These are phyloP conservation scores for Taphrina betulina DNA, from an alignment of 1,139 yeast genomes.

Conservation along the genomic window DNA sequence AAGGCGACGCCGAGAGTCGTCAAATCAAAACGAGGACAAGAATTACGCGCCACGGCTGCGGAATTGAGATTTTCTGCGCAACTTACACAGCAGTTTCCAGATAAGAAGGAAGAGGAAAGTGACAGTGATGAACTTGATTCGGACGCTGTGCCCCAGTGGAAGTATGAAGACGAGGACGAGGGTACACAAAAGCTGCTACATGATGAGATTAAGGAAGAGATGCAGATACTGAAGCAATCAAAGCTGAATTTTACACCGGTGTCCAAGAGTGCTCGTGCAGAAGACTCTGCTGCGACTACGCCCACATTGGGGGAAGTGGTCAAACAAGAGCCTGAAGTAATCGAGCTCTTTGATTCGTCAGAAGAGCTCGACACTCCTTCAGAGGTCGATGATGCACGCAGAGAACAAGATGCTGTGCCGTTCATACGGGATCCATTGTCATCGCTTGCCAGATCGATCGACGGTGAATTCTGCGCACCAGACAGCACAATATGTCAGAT, in stretches of 20 bases:
- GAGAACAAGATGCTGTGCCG: too few species aligned
- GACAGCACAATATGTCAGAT: constrained; percentile 2
- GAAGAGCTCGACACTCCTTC: too few species aligned
- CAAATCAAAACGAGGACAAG: constrained; percentile 30
- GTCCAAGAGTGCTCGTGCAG: background rate
- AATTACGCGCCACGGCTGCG: constrained; percentile 29
- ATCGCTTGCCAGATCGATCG: too few species aligned
- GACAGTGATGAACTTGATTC: background rate
- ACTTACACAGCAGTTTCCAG: constrained; percentile 2
- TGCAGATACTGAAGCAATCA: constrained; percentile 1
- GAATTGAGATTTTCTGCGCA: constrained; percentile 25
- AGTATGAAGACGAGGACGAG: constrained; percentile 14
- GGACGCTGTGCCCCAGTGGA: constrained; percentile 10
- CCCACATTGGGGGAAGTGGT: background rate
- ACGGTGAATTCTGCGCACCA: background rate
- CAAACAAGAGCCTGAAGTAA: background rate
- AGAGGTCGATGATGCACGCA: too few species aligned
- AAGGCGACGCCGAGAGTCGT: constrained; percentile 30
- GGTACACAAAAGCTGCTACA: constrained; percentile 2
- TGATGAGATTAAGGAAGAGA: constrained; percentile 17
- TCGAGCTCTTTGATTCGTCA: too few species aligned
- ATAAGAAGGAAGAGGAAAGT: background rate
- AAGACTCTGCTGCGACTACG: background rate
- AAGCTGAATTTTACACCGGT: background rate
- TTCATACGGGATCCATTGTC: too few species aligned